Conservation (phyloP, 169 alveolate genomes). For the Ichthyophthirius multifiliis region DNA sequence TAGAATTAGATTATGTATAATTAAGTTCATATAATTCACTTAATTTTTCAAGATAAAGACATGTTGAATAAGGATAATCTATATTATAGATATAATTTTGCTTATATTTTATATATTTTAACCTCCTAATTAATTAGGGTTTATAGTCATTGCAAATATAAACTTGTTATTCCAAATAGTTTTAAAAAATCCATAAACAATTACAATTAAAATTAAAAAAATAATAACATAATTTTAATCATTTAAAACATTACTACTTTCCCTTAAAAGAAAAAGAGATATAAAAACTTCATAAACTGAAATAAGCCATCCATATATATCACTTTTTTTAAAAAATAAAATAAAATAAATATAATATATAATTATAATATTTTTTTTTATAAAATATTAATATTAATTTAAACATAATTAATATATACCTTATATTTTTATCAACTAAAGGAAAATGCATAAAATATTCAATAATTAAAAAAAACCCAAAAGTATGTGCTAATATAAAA, state of each 20-base stretch:
- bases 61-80: background rate
- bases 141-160: background rate
- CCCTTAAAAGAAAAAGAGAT: background rate
- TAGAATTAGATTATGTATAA: background rate
- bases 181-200: background rate
- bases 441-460: conserved; percentile 14
- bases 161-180: background rate
- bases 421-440: background rate
- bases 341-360: too few species aligned
- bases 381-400: too few species aligned
- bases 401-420: too few species aligned
- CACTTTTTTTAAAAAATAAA: too few species aligned
- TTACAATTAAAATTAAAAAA: background rate
- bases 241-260: background rate
- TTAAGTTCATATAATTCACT: background rate
- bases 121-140: conserved; percentile 5
- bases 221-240: background rate
- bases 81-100: background rate
- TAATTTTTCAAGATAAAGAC: background rate
- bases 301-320: conserved; percentile 2
- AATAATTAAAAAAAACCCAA: background rate
- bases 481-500: background rate
- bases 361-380: too few species aligned
- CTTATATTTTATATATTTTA: background rate
- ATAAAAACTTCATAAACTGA: background rate